Base-by-base conservation (phyloP, 2,329 filamentous ascomycete species). In the Immersiporthe knoxdaviesiana region DNA sequence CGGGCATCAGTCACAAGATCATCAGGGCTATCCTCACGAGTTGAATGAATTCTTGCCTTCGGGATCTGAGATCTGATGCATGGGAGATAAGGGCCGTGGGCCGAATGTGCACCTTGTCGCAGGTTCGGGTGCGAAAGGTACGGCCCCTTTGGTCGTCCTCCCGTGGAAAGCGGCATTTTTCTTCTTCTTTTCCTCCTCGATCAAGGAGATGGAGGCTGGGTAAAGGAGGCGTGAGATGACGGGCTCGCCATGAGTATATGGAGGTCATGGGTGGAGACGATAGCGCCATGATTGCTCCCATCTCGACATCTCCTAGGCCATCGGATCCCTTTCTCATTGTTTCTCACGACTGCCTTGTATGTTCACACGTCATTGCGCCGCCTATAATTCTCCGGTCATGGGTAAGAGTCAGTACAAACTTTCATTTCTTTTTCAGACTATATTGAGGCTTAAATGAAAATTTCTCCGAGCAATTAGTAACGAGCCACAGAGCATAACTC, bases 81-180 rank as follows among this genome's bases (percentile, higher is more conserved):
- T 30, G 52, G 52, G 24, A 56, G 27, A 56, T 56, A 16, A 56
- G 52, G 52, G 52, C 52, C 52, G 52, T 56, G 52, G 52, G 18
- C 52, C 52, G 52, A 30, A 56, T 1, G 27, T 56, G 27, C 52
- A 1, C 27, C 4, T 10, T 27, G 14, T 30, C 27, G 52, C 24
- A 56, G 14, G 2, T 27, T 5, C 27, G 12, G 50, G 27, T 30
- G 24, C 52, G 3, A 18, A 27, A 18, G 24, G 1, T 16, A 30
- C 52, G 27, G 27, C 24, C 11, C n/a, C 2, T 16, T 4, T 18
- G 27, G 52, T 30, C 14, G 11, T 18, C 12, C 52, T 14, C 24
- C 24, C 24, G 14, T 35, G 35, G 27, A 30, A 32, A 56, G 12
- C 14, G 24, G 52, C 52, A 32, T 16, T 30, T 10, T 30, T 2